phyloP scores from a whole-genome alignment of 345 rosid species.

The Litchi chinensis region DNA sequence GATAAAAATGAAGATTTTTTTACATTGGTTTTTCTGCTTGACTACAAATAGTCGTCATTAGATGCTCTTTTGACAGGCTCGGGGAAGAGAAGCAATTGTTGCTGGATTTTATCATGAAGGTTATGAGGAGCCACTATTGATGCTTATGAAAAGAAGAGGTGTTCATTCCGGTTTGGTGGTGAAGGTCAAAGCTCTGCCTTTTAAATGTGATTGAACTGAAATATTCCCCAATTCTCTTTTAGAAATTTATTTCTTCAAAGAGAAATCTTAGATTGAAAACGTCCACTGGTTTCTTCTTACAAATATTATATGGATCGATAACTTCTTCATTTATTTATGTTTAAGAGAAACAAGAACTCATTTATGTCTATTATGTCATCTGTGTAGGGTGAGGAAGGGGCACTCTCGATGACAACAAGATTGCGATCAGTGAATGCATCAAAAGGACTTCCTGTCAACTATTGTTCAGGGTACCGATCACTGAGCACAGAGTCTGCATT shows the following conservation, averaged over 20 bases:
- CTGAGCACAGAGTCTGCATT: slow-evolving; percentile 55
- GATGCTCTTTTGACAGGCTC: slow-evolving; percentile 58
- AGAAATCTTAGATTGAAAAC: background rate
- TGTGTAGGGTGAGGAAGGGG: slow-evolving; percentile 93
- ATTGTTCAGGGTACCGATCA: slow-evolving; percentile 94
- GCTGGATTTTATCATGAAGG: slow-evolving; percentile 96
- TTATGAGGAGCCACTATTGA: slow-evolving; percentile 88
- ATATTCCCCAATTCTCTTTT: background rate
- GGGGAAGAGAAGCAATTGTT: slow-evolving; percentile 84
- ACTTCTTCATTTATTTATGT: background rate
- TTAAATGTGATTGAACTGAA: slow-evolving; percentile 18
- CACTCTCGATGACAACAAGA: slow-evolving; percentile 93
- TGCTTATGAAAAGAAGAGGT: slow-evolving; percentile 99
- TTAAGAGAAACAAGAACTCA: background rate
- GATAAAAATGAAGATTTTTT: background rate
- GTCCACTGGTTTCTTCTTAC: background rate
- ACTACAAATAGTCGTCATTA: background rate
- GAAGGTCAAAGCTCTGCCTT: slow-evolving; percentile 61
- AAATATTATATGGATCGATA: background rate
- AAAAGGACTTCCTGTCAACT: slow-evolving; percentile 91
- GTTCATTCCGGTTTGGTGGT: slow-evolving; percentile 90
- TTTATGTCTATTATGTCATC: slow-evolving; percentile 22
- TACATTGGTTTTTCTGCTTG: background rate
- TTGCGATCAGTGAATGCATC: slow-evolving; percentile 63
- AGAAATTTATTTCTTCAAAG: background rate